These are phyloP conservation scores for Myxozyma geophila DNA, from an alignment of 805 yeast genomes.

Conservation along the genomic window DNA sequence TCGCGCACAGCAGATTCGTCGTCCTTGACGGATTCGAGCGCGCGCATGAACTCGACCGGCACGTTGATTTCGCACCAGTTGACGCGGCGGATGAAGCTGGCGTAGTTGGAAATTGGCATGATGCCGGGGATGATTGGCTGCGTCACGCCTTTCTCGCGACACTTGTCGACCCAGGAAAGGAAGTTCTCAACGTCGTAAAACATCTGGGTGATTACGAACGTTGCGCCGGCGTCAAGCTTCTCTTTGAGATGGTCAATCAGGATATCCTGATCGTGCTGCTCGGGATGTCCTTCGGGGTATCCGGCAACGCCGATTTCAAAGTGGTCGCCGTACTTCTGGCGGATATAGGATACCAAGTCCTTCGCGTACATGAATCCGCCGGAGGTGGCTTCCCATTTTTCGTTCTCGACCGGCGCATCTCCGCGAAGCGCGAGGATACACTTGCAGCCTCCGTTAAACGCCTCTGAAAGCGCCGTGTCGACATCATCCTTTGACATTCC, in stretches of 20 bases:
- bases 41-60: conserved; percentile 72
- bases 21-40: conserved; percentile 80
- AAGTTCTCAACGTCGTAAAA: conserved; percentile 91
- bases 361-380: conserved; percentile 89
- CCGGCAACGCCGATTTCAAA: conserved; percentile 97
- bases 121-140: conserved; percentile 96
- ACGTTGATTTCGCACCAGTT: conserved; percentile 87
- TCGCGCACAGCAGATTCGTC: conserved; percentile 89
- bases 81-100: conserved; percentile 90
- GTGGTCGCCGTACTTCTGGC: conserved; percentile 77
- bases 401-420: conserved; percentile 79
- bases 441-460: conserved; percentile 90
- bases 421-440: conserved; percentile 94
- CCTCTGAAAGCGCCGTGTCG: conserved; percentile 80
- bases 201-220: conserved; percentile 94
- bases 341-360: conserved; percentile 80
- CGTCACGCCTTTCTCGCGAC: conserved; percentile 72
- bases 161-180: conserved; percentile 74
- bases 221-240: conserved; percentile 93
- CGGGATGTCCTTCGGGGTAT: conserved; percentile 97
- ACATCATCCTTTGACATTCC: conserved; percentile 84
- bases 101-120: conserved; percentile 97
- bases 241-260: conserved; percentile 72
- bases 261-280: conserved; percentile 62
- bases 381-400: conserved; percentile 46